Evolutionary conservation across 805 yeast species (phyloP), one percentile per base, ranked within the genome.

Genomic region (Wickerhamomyces rabaulensis): DNA sequence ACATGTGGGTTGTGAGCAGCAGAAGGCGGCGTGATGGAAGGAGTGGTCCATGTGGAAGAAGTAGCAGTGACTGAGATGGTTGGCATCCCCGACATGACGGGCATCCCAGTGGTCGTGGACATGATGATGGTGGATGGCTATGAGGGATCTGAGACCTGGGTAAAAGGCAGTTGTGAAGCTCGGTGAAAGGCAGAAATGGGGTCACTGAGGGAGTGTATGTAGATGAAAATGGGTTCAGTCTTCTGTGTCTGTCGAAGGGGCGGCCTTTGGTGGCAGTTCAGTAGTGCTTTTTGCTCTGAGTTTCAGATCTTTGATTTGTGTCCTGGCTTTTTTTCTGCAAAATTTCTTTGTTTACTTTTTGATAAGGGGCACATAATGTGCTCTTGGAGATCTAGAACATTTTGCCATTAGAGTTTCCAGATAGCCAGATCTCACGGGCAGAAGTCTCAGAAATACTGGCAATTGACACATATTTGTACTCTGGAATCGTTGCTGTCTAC

Each of bases 1-100:
- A 88, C 70, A 56, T 75, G 81, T 10, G 96, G 96, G 63, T 88
- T 88, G 42, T 73, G 66, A 16, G 54, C 55, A 37, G 78, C 71
- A 2, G 82, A 68, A 0, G 95, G 95, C 2, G 71, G 73, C 9
- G 67, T 62, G 25, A 71, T 67, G 1, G 64, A 58, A 3, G 73
- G 71, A 0, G 63, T 55, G 1, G 53, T 20, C 53, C 62, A 57
- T 1, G 58, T 40, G 2, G 57, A 40, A 8, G 61, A 44, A 4
- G 61, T 16, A 7, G 52, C 4, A 12, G 48, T 39, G 15, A 39
- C n/a, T 13, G 41, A 15, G 23, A 27, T 40, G 15, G 25, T 19
- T 9, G 42, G 35, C 36, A 27, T 48, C 8, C 46, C 37, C 5
- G 48, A 19, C 5, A 52, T 40, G 19, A 44, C 43, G 7, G 52